Base-by-base conservation (phyloP, 495 filamentous ascomycete species). In the Penicillium goetzii region DNA sequence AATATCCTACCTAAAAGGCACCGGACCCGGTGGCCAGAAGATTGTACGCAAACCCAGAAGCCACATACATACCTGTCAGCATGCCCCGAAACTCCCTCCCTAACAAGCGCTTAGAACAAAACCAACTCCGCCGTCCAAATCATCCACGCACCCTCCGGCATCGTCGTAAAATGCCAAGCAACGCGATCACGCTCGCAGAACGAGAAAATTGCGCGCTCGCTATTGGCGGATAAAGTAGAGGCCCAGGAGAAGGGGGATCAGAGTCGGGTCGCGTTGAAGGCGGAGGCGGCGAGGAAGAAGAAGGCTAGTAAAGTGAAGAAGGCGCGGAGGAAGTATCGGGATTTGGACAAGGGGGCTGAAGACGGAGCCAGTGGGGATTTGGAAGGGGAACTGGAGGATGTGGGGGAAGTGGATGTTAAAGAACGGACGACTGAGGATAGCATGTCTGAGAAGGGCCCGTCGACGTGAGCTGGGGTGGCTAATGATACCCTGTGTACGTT, bases 61-160 rank as follows among this genome's bases (percentile, higher is more conserved):
- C 12, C 36, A 15, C 8, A 10, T 11, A 9, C 4, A 17, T 40
- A 4, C 36, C 14, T 12, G 11, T 30, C 58, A 32, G 52, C 60
- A 32, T 43, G n/a, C n/a, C n/a, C 56, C 9, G 40, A 52, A 26
- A 32, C 30, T 8, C 2, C 9, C 30, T 7, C 30, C n/a, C 23
- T 38, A 38, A 41, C 55, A 32, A 30, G 5, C 33, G 12, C 12
- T 4, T 12, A 93, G 90, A 99, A 99, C 80, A 99, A 99, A 89
- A 98, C 95, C 25, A 88, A 87, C 65, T 97, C 92, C 10, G 95
- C 95, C 51, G 95, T 98, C 41, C 96, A 99, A 71, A 83, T 99
- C 28, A 93, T 87, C 60, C 95, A 99, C 78, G 76, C 90, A 23
- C 92, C 93, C 15, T 94, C 92, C 10, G 93, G 93, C 53, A 77